Base-by-base conservation (phyloP, 2,329 filamentous ascomycete genomes). In the Mariannaea sp. region DNA sequence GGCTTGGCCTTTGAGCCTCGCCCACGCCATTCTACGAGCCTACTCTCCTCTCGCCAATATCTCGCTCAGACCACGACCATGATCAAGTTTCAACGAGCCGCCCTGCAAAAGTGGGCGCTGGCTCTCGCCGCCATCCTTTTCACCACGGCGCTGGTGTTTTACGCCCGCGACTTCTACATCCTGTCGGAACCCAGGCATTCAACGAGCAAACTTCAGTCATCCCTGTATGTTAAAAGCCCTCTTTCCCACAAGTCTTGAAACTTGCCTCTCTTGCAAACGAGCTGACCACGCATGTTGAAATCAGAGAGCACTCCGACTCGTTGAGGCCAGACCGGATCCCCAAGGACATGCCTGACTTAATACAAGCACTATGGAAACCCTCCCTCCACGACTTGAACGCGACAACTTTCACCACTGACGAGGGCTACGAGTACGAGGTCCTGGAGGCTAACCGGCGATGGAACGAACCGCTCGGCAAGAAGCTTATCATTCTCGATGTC, bases 401-500 rank as follows among this genome's bases (percentile, higher is more conserved):
- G 29, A 49, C 44, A 3, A 20, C 19, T 32, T 54, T 54, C 27
- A 30, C 26, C 24, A 19, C 39, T 27, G 45, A 49, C 32, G 61
- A 64, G 19, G 61, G 61, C 2, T 57, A 59, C 17, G 7, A 42
- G 1, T 64, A 62, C 30, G 41, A 57, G 4, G 43, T 64, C 1
- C n/a, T 48, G 7, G 27, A 49, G 2, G 42, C 41, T 0, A 45
- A 53, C 7, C 35, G 56, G 7, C 51, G 52, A 33, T 62, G 57
- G 59, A 9, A 27, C 2, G 7, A 55, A n/a, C 54, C 50, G 0
- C 27, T 59, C 3, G 55, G 55, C 42, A 64, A 64, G 53, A 64
- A 55, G 45, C 16, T 61, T n/a, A 53, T 64, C 9, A 64, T 62
- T 17, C 13, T 64, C 2, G 59, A 64, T 22, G 52, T 64, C 13